Conservation (phyloP, 176 grass and related monocot genomes). For the Oryza glumipatula region DNA sequence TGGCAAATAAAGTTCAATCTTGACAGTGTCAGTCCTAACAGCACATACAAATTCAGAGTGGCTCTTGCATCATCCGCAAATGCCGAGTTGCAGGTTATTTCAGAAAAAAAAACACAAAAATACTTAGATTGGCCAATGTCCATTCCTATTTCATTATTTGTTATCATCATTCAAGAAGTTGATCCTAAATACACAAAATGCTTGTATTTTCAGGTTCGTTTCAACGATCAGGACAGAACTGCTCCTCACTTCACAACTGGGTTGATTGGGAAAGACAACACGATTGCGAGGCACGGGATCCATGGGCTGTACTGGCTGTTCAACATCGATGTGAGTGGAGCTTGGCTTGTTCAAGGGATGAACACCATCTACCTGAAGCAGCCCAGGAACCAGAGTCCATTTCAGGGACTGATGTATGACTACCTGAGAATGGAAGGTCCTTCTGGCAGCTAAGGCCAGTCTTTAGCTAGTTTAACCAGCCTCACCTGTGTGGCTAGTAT, state of each 20-base stretch:
- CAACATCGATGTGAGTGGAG: slow-evolving; percentile 51
- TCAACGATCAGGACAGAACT: slow-evolving; percentile 53
- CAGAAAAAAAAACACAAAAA: neutral
- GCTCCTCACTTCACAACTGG: slow-evolving; percentile 68
- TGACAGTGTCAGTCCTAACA: slow-evolving; percentile 51
- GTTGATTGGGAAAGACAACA: slow-evolving; percentile 78
- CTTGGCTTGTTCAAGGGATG: slow-evolving; percentile 57
- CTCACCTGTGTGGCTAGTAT: neutral
- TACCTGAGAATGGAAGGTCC: slow-evolving; percentile 87
- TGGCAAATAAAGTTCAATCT: slow-evolving; percentile 92
- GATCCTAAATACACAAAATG: slow-evolving; percentile 1
- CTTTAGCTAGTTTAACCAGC: neutral
- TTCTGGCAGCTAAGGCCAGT: slow-evolving; percentile 10
- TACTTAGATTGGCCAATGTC: neutral
- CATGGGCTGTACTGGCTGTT: slow-evolving; percentile 86
- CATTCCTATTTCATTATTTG: neutral
- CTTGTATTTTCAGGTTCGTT: slow-evolving; percentile 55
- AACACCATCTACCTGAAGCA: slow-evolving; percentile 91
- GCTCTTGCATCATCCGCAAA: slow-evolving; percentile 78
- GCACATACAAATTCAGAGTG: slow-evolving; percentile 70
- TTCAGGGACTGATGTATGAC: slow-evolving; percentile 88
- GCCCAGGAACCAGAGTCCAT: slow-evolving; percentile 59
- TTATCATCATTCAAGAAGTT: neutral
- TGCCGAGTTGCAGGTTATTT: slow-evolving; percentile 73
- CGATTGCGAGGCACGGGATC: slow-evolving; percentile 83